Conservation (phyloP, 139 green algal genomes). For the Chlorella sp. region DNA sequence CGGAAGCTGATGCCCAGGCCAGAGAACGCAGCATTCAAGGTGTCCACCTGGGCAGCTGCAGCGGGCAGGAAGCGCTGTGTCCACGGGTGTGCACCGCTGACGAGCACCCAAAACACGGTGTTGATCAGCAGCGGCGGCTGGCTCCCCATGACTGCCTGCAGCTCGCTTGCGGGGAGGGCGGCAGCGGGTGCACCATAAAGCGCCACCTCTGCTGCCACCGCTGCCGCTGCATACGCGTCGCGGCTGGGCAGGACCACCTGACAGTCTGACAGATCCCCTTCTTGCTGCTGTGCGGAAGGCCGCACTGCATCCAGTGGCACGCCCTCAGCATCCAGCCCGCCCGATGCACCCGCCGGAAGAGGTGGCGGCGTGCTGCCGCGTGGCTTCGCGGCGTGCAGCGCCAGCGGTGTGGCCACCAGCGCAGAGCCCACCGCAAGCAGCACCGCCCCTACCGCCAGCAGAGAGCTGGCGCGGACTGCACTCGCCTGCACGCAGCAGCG, state of each 20-base stretch:
- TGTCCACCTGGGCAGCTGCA: conserved; percentile 6
- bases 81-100: conserved; percentile 8
- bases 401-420: conserved; percentile 18
- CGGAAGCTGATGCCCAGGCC: background rate
- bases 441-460: background rate
- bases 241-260: background rate
- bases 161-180: background rate
- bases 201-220: conserved; percentile 11
- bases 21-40: background rate
- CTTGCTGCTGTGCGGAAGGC: background rate
- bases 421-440: conserved; percentile 18
- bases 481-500: background rate
- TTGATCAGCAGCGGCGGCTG: conserved; percentile 33
- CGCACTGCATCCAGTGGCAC: conserved; percentile 6
- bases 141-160: background rate
- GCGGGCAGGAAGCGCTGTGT: conserved; percentile 8
- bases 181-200: background rate
- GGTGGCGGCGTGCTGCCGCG: background rate
- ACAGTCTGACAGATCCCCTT: conserved; percentile 29
- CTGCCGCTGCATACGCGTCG: background rate
- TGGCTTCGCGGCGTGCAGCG: background rate
- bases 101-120: conserved; percentile 45
- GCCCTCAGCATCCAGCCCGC: conserved; percentile 3
- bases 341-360: background rate
- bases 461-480: background rate